Evolutionary conservation across 306 rosid species (phyloP), one percentile per base, ranked within the genome.

Genomic region (Fagus crenata): DNA sequence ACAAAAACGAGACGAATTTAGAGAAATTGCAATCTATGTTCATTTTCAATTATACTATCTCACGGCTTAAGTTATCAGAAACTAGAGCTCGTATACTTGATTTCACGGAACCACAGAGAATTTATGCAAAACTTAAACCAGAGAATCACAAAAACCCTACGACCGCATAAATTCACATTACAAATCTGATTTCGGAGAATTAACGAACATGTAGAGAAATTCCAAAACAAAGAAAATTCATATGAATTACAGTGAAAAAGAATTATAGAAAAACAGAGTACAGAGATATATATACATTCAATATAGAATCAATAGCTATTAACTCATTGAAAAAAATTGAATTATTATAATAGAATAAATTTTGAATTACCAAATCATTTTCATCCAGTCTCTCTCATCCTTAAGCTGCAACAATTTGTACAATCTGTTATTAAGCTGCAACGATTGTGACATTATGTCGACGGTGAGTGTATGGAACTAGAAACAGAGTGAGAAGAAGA

Each of bases 281-380:
- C n/a, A 11, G 5, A 41, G 22, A 13, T 8, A 11, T n/a, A 56
- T 13, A 46, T 28, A 14, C 15, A 22, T 53, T 75, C 39, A 6
- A 61, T 53, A 4, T 7, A 31, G 63, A 68, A 6, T 31, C 63
- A 63, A n/a, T n/a, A n/a, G n/a, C n/a, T n/a, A n/a, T n/a, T n/a
- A n/a, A n/a, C n/a, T n/a, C n/a, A n/a, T n/a, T n/a, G n/a, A n/a
- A n/a, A n/a, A n/a, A 31, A 12, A 11, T 40, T 53, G 15, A 69
- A 43, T 39, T 9, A 7, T 35, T 40, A 75, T 1, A 2, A 17
- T 28, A 43, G 65, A 35, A 37, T 17, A 40, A 33, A 18, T 36
- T 12, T 0, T 12, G 56, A 39, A 31, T n/a, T 83, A 93, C 98
- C 98, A 93, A 56, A 93, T 93, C 86, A n/a, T n/a, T n/a, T n/a